A percentile compares a stretch with the other conserved stretches of the same genome.
These are phyloP conservation scores for Petunia hybrid DNA, from an alignment of 305 asterid species.

Conservation along the genomic window DNA sequence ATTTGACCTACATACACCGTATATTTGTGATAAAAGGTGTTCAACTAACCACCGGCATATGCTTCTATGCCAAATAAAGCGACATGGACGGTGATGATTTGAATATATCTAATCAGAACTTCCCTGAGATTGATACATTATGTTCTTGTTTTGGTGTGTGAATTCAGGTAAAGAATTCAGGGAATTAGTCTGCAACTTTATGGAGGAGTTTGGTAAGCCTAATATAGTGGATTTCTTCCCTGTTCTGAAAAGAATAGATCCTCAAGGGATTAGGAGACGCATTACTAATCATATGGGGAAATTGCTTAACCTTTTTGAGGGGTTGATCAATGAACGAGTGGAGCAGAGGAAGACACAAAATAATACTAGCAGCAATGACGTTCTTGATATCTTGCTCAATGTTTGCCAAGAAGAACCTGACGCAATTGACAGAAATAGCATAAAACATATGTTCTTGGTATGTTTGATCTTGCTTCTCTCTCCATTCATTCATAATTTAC, in stretches of 20 bases:
- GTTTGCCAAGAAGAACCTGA: conserved; percentile 24
- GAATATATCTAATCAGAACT: not conserved
- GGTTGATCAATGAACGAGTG: conserved; percentile 25
- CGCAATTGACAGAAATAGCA: conserved; percentile 18
- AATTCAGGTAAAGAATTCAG: conserved; percentile 38
- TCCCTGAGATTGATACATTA: not conserved
- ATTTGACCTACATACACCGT: not conserved
- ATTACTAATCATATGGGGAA: not conserved
- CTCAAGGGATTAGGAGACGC: conserved; percentile 48
- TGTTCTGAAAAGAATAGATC: conserved; percentile 42
- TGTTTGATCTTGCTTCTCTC: not conserved
- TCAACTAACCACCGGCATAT: no score
- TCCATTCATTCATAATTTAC: not conserved
- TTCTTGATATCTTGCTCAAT: not conserved
- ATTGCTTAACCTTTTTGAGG: conserved; percentile 11
- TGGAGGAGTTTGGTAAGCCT: conserved; percentile 37
- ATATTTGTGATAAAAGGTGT: not conserved
- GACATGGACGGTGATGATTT: not conserved
- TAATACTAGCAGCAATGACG: not conserved
- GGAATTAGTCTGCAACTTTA: conserved; percentile 33
- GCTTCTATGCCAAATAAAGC: not conserved
- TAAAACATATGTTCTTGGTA: conserved; percentile 30
- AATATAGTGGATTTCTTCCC: conserved; percentile 51
- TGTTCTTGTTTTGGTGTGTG: not conserved
- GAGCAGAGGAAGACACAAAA: conserved; percentile 14